Conservation (phyloP, 2,329 filamentous ascomycete species). For the Pseudocercospora ulei region DNA sequence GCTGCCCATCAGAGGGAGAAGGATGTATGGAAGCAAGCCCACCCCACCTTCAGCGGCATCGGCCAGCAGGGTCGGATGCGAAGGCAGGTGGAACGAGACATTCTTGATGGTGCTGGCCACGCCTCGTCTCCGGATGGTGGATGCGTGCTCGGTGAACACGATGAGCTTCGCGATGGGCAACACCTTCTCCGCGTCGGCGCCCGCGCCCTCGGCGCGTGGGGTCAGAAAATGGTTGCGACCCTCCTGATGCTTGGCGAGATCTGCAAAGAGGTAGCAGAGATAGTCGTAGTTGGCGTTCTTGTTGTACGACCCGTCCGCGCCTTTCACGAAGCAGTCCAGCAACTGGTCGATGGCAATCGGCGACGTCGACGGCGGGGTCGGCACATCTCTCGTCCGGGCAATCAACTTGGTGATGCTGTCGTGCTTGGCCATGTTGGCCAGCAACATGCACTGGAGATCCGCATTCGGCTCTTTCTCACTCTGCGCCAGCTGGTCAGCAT, state of each 20-base stretch:
- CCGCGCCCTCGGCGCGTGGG: constrained; percentile 36
- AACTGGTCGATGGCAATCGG: constrained; percentile 75
- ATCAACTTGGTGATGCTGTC: constrained; percentile 62
- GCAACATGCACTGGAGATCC: constrained; percentile 77
- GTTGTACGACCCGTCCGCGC: constrained; percentile 72
- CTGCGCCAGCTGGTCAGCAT: constrained; percentile 37
- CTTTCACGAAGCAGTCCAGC: constrained; percentile 92
- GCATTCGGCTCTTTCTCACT: constrained; percentile 67
- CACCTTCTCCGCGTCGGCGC: constrained; percentile 61
- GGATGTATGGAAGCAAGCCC: constrained; percentile 75
- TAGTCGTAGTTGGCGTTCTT: constrained; percentile 82
- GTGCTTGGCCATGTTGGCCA: constrained; percentile 82
- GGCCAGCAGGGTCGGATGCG: constrained; percentile 57
- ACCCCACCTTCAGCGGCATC: constrained; percentile 53
- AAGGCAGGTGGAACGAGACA: constrained; percentile 67
- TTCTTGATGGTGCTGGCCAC: constrained; percentile 97
- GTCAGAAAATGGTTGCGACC: constrained; percentile 47
- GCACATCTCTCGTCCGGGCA: constrained; percentile 56
- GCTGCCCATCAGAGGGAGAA: constrained; percentile 76
- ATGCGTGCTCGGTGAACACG: constrained; percentile 87
- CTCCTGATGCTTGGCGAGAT: constrained; percentile 66
- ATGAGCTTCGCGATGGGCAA: constrained; percentile 87
- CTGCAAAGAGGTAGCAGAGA: constrained; percentile 85
- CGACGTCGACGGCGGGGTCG: constrained; percentile 61
- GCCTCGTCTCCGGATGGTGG: constrained; percentile 74